Evolutionary conservation across 129 eudicot species (phyloP), one percentile per base, ranked within the genome.

Genomic region (Ambrosia trifida): DNA sequence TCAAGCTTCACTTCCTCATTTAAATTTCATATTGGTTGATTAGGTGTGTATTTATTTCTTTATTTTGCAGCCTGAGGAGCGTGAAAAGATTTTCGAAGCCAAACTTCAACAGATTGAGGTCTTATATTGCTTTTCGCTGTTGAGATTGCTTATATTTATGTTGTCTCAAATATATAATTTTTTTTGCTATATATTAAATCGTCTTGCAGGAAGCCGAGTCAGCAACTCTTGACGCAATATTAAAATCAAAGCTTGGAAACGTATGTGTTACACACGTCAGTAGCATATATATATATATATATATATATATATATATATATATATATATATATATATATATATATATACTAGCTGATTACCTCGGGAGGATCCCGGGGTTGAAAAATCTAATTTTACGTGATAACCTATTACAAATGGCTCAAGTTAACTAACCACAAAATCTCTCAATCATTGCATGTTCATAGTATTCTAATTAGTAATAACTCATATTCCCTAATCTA

Each of bases 91-190:
- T 53, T 92, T 92, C 36, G 81, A 89, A 83, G 89, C 96, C 11
- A 92, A 92, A 57, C 88, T 92, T 64, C 98, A 89, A 72, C 91
- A 89, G 64, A 92, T 92, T 81, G 96, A 92, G 93, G 98, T 89
- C 12, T 52, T 35, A 58, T 72, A 20, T 64, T 76, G 38, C 56
- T 52, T 67, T 32, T 66, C 62, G 2, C 67, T 16, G 28, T 51
- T 72, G 50, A 24, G 40, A 8, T 3, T 41, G 11, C 38, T 40
- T 51, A 4, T 35, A n/a, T 56, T 35, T 71, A 30, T 28, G 62
- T 19, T 53, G 41, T 31, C 28, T 67, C 7, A 41, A 69, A 56
- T 63, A 38, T 45, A 43, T 46, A 24, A 0, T n/a, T 57, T 33
- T 16, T 44, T 35, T 77, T 77, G 57, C 56, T 68, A 59, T 12